A percentile compares a stretch with the other conserved stretches of the same genome.
Conservation (phyloP, 768 basidiomycete genomes). For the Leccinum truebloodii region DNA sequence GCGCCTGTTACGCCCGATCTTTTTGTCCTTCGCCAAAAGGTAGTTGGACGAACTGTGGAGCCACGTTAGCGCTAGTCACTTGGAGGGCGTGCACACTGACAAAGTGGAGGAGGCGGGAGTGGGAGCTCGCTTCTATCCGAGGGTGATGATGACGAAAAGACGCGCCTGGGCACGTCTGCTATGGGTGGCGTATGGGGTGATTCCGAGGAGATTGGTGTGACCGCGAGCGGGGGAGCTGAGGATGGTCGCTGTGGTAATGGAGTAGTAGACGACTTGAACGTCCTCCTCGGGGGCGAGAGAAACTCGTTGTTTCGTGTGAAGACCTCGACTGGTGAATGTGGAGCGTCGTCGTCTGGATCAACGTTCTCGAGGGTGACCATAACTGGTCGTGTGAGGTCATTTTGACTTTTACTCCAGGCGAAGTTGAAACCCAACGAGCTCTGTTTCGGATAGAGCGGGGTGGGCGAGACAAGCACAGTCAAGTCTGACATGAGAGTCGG, state of each 20-base stretch:
- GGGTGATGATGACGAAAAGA: slow-evolving; percentile 16
- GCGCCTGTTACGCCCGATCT: slow-evolving; percentile 71
- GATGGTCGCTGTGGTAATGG: slow-evolving; percentile 16
- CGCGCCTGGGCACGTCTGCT: slow-evolving; percentile 14
- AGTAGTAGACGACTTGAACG: slow-evolving; percentile 25
- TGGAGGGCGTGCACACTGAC: slow-evolving; percentile 41
- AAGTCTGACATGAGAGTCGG: slow-evolving; percentile 27
- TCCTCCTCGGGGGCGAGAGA: slow-evolving; percentile 31
- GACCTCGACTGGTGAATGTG: slow-evolving; percentile 29
- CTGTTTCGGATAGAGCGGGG: slow-evolving; percentile 26
- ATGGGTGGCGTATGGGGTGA: slow-evolving; percentile 1
- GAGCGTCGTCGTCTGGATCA: slow-evolving; percentile 24
- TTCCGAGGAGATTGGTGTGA: not conserved
- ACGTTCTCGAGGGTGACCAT: slow-evolving; percentile 34
- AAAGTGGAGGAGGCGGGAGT: slow-evolving; percentile 63
- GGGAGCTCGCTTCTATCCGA: slow-evolving; percentile 42
- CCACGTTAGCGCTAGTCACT: not conserved
- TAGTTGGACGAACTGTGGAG: slow-evolving; percentile 71
- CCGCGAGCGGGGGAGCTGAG: slow-evolving; percentile 26
- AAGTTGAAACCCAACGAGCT: slow-evolving; percentile 30
- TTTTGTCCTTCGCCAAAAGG: slow-evolving; percentile 76
- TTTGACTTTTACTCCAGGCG: slow-evolving; percentile 29
- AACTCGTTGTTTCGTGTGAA: slow-evolving; percentile 18
- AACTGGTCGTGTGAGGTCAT: slow-evolving; percentile 30
- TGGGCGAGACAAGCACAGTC: slow-evolving; percentile 36